phyloP scores from a whole-genome alignment of 202 grass and related monocot genomes.

The Setaria viridis region DNA sequence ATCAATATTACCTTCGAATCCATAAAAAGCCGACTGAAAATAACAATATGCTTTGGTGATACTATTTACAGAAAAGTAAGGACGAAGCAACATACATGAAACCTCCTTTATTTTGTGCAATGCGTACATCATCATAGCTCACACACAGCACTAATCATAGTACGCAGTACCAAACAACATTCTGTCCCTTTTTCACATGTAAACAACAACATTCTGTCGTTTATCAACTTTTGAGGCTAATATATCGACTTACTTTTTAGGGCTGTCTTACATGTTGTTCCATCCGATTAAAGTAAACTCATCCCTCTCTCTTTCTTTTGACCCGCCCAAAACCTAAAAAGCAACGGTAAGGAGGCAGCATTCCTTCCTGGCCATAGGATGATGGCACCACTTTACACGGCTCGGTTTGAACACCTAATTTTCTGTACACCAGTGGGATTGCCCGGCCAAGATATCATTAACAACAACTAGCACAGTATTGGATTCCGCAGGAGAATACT shows the following conservation, averaged over 20 bases:
- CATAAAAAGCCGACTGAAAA: too few relatives aligned
- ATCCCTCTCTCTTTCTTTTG: not conserved
- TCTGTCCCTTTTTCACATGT: not conserved
- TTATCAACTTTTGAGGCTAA: not conserved
- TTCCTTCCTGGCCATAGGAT: conserved; percentile 38
- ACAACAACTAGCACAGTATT: not conserved
- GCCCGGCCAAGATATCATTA: not conserved
- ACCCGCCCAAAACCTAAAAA: conserved; percentile 33
- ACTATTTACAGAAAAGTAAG: not conserved
- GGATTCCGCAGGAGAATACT: not conserved
- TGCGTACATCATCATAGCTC: not conserved
- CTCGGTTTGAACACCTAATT: not conserved
- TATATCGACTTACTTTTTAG: not conserved
- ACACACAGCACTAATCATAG: conserved; percentile 19
- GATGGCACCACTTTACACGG: not conserved
- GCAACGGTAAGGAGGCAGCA: conserved; percentile 34
- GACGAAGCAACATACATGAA: not conserved
- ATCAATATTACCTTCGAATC: too few relatives aligned
- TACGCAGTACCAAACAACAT: not conserved
- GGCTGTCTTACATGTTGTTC: conserved; percentile 20
- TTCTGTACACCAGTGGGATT: not conserved
- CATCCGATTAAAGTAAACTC: not conserved
- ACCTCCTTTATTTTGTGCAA: not conserved
- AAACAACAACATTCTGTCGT: not conserved
- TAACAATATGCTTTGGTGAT: not conserved